A percentile compares a stretch with the other conserved stretches of the same genome.
These are phyloP conservation scores for Oldenlandia corymbosa DNA, from an alignment of 257 asterid genomes.

Conservation along the genomic window DNA sequence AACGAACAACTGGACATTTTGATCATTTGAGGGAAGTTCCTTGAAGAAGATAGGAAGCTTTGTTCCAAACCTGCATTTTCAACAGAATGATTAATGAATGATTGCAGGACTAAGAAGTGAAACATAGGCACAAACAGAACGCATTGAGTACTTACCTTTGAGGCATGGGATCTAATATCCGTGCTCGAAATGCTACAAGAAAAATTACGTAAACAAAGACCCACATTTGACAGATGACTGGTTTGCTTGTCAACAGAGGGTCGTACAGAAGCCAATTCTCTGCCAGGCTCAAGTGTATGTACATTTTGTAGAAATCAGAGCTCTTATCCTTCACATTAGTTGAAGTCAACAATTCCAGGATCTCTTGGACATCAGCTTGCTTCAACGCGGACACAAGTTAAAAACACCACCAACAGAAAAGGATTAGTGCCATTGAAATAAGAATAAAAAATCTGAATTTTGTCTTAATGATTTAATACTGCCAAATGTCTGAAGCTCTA, in stretches of 20 bases:
- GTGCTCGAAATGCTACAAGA: constrained; percentile 67
- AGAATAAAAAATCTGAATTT: neutral
- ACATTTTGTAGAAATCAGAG: constrained; percentile 66
- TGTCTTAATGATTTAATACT: neutral
- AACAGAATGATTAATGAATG: neutral
- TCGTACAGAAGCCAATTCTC: constrained; percentile 71
- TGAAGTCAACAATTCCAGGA: constrained; percentile 47
- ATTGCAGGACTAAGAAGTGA: constrained; percentile 1
- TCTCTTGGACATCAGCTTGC: constrained; percentile 52
- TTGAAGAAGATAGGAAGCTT: constrained; percentile 92
- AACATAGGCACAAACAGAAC: neutral
- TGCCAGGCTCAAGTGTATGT: constrained; percentile 57
- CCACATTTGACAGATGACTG: constrained; percentile 53
- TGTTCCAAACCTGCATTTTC: constrained; percentile 74
- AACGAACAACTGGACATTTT: no score
- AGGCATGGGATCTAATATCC: constrained; percentile 81
- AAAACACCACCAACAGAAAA: neutral
- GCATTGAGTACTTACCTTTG: constrained; percentile 43
- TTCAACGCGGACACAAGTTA: constrained; percentile 19
- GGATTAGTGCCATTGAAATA: neutral
- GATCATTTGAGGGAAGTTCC: constrained; percentile 43
- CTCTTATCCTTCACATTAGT: constrained; percentile 63
- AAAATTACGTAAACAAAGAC: constrained; percentile 56
- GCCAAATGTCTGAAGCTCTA: neutral
- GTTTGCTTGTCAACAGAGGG: constrained; percentile 35